Conservation (phyloP, 2,329 filamentous ascomycete species). For the Penicillium sp. region DNA sequence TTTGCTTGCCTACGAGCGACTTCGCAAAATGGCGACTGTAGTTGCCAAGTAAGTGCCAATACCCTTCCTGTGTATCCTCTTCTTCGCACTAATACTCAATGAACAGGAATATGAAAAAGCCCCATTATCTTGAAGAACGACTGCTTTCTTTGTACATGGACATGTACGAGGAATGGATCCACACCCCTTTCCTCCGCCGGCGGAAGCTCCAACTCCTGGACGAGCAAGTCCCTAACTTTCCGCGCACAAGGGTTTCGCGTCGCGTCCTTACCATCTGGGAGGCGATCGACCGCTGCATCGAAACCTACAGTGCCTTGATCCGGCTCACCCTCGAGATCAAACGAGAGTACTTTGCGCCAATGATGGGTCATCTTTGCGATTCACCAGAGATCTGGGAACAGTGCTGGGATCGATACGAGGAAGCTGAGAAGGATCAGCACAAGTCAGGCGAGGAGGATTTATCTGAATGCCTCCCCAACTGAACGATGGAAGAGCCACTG, state of each 20-base stretch:
- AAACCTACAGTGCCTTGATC: slow-evolving; percentile 20
- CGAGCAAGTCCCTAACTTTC: not conserved
- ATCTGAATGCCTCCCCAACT: not conserved
- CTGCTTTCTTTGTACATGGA: slow-evolving; percentile 24
- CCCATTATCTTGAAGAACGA: slow-evolving; percentile 18
- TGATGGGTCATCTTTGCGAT: slow-evolving; percentile 9
- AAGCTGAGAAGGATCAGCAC: not conserved
- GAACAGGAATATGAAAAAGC: slow-evolving; percentile 21
- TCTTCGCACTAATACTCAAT: not conserved
- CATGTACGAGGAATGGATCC: slow-evolving; percentile 29
- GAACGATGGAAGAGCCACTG: not conserved
- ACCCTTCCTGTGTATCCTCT: not conserved
- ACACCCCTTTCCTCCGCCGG: slow-evolving; percentile 21
- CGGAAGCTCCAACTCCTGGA: slow-evolving; percentile 17
- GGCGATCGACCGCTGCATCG: slow-evolving; percentile 18
- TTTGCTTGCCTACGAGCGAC: slow-evolving; percentile 9
- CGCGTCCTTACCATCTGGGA: slow-evolving; percentile 20
- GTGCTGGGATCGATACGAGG: not conserved
- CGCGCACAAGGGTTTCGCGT: slow-evolving; percentile 13
- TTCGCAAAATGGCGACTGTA: slow-evolving; percentile 17
- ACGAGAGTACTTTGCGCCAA: slow-evolving; percentile 11
- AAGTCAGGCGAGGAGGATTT: not conserved
- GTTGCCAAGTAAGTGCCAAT: slow-evolving; percentile 19
- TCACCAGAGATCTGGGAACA: slow-evolving; percentile 10
- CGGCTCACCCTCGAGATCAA: slow-evolving; percentile 15